Percentiles rank a stretch among this genome's conserved stretches.
Conservation (phyloP, 1,139 yeast genomes). For the Pichia sp. region DNA sequence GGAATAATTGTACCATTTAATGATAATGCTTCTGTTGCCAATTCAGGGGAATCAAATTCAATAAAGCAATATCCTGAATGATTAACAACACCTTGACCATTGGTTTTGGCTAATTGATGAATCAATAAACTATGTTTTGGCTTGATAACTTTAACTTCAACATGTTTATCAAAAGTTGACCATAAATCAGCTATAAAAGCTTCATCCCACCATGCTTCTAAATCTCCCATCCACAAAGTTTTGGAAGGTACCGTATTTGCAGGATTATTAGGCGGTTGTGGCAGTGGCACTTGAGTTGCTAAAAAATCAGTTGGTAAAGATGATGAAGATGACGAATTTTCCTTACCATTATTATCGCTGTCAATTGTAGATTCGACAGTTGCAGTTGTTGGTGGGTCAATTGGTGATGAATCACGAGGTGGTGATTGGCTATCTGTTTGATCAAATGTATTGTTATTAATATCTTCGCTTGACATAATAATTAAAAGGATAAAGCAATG, state of each 20-base stretch:
- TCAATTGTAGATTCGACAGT: neutral
- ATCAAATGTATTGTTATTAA: neutral
- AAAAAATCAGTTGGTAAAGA: slow-evolving; percentile 7
- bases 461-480: neutral
- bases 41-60: slow-evolving; percentile 60
- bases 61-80: slow-evolving; percentile 84
- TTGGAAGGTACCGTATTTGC: slow-evolving; percentile 31
- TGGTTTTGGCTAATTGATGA: slow-evolving; percentile 26
- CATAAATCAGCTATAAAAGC: slow-evolving; percentile 59
- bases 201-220: slow-evolving; percentile 85
- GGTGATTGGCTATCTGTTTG: neutral
- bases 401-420: neutral
- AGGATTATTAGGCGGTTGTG: slow-evolving; percentile 43
- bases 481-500: neutral
- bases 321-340: neutral
- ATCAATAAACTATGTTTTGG: slow-evolving; percentile 32
- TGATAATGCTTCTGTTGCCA: slow-evolving; percentile 64
- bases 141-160: slow-evolving; percentile 55
- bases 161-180: slow-evolving; percentile 44
- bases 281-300: slow-evolving; percentile 26
- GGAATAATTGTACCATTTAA: slow-evolving; percentile 70
- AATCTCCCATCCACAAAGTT: slow-evolving; percentile 89
- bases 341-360: neutral
- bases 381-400: neutral
- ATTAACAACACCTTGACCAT: slow-evolving; percentile 29